Evolutionary conservation across 2,329 filamentous ascomycete genomes (phyloP).

Genomic region (Aspergillus hortae): DNA sequence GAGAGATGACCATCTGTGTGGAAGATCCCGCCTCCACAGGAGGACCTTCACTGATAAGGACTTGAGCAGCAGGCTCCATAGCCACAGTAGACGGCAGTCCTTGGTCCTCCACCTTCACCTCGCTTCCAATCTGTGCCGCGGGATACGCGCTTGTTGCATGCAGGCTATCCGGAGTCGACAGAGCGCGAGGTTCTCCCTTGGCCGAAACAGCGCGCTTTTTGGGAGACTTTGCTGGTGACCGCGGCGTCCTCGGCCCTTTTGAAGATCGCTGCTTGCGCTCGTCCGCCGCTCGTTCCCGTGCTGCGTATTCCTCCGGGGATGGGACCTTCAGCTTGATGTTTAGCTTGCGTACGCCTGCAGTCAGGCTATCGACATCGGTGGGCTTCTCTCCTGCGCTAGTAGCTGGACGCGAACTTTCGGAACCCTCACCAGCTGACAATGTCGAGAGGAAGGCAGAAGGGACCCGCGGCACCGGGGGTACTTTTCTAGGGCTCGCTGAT

Average conservation of each 20-base stretch:
- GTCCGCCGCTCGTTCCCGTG: constrained; percentile 45
- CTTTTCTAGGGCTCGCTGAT: constrained; percentile 33
- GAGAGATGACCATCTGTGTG: constrained; percentile 13
- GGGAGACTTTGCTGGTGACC: constrained; percentile 31
- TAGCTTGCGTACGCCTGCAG: constrained; percentile 51
- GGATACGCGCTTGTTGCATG: neutral
- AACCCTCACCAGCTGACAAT: constrained; percentile 12
- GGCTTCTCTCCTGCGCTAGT: neutral
- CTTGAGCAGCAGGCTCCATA: neutral
- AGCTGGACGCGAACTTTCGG: constrained; percentile 1
- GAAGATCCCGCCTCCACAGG: neutral
- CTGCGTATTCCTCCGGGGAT: constrained; percentile 55
- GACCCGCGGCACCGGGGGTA: constrained; percentile 41
- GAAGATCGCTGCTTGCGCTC: constrained; percentile 36
- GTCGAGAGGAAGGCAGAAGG: constrained; percentile 33
- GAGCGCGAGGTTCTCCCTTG: constrained; percentile 8
- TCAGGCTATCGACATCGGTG: constrained; percentile 48
- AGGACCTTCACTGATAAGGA: neutral
- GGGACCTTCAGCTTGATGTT: constrained; percentile 58
- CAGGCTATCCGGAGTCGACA: constrained; percentile 7
- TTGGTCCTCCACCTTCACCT: neutral
- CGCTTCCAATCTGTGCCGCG: constrained; percentile 5
- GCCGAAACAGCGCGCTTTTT: neutral
- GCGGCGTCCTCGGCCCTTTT: constrained; percentile 15
- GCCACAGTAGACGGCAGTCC: neutral